Percentiles rank a stretch among this genome's conserved stretches.
These are phyloP conservation scores for Globisporangium sylvaticum DNA, from an alignment of 352 stramenopile genomes.

Conservation along the genomic window DNA sequence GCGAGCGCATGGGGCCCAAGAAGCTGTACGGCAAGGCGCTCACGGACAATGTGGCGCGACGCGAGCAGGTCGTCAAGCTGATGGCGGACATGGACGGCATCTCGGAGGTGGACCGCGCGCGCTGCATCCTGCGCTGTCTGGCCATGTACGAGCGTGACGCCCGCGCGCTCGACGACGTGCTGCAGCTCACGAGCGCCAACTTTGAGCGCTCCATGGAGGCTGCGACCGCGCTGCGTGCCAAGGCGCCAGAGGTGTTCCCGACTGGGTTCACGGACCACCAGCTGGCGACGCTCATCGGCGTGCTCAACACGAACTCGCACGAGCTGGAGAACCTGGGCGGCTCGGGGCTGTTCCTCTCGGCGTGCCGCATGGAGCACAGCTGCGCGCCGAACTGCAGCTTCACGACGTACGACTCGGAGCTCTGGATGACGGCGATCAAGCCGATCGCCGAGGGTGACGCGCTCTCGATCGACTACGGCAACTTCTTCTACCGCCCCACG, in stretches of 20 bases:
- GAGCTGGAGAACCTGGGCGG: constrained; percentile 70
- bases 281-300: constrained; percentile 61
- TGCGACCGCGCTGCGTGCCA: constrained; percentile 36
- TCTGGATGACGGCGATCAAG: constrained; percentile 81
- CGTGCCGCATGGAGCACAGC: constrained; percentile 72
- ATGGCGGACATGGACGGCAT: constrained; percentile 61
- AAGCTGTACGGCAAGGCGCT: constrained; percentile 42
- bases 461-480: constrained; percentile 76
- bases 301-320: constrained; percentile 74
- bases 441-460: constrained; percentile 52
- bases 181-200: constrained; percentile 43
- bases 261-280: constrained; percentile 47
- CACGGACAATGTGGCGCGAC: constrained; percentile 35
- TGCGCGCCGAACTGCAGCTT: constrained; percentile 73
- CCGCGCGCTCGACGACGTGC: constrained; percentile 40
- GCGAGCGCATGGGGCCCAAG: constrained; percentile 21
- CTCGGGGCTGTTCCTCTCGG: constrained; percentile 67
- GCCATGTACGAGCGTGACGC: constrained; percentile 48
- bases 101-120: constrained; percentile 63
- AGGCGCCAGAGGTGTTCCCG: constrained; percentile 52
- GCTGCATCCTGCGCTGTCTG: constrained; percentile 67
- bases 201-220: constrained; percentile 36
- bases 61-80: constrained; percentile 48
- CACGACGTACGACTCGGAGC: constrained; percentile 55
- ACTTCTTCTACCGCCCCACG: constrained; percentile 73